phyloP scores from a whole-genome alignment of 176 grass and related monocot species.

The Guadua angustifolia region DNA sequence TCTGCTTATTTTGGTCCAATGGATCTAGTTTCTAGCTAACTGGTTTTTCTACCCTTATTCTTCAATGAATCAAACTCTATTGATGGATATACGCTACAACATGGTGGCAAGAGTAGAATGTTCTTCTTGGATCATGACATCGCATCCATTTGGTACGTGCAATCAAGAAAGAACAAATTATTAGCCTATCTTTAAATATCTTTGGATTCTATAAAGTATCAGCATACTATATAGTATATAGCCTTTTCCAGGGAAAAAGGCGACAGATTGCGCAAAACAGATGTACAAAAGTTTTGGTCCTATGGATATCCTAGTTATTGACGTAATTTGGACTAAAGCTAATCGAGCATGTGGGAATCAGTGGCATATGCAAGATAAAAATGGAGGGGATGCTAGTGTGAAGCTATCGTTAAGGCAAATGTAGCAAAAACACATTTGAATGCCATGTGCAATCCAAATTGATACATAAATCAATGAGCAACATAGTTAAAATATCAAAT shows the following conservation, averaged over 20 bases:
- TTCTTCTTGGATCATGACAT: constrained; percentile 13
- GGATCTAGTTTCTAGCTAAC: constrained; percentile 15
- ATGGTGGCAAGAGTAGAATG: constrained; percentile 21
- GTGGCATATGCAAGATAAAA: no score
- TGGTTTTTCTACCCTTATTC: neutral
- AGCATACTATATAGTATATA: neutral
- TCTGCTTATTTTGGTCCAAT: neutral
- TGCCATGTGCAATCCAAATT: no score
- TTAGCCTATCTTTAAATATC: constrained; percentile 34
- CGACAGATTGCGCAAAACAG: neutral
- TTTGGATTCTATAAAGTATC: neutral
- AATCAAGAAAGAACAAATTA: constrained; percentile 19
- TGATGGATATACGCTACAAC: constrained; percentile 16
- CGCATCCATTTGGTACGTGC: neutral
- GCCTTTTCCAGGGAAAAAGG: constrained; percentile 13
- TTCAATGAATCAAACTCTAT: neutral
- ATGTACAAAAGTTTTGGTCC: neutral
- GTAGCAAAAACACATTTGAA: no score
- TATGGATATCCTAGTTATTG: constrained; percentile 35
- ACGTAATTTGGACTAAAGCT: neutral
- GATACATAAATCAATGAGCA: no score
- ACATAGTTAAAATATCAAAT: no score
- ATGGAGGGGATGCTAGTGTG: no score
- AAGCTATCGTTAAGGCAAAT: no score
- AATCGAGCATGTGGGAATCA: neutral